Evolutionary conservation across 2,329 filamentous ascomycete genomes (phyloP).

Genomic region (Arthrobotrys sinensis): DNA sequence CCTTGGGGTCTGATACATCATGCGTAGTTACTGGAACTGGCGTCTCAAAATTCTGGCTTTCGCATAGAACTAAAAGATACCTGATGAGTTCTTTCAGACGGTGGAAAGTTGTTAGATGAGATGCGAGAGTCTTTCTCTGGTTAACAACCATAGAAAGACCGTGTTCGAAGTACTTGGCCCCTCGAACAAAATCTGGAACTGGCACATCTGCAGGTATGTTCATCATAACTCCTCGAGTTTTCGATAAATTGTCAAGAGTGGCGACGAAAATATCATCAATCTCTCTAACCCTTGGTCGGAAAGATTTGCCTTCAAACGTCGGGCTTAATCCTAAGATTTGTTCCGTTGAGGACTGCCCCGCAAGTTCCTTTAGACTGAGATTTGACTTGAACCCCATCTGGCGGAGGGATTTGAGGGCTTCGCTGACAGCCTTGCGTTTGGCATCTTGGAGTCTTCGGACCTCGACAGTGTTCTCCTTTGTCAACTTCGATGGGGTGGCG

Average conservation of each 20-base stretch:
- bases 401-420: constrained; percentile 84
- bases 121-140: constrained; percentile 73
- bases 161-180: constrained; percentile 88
- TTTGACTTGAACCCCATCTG: constrained; percentile 93
- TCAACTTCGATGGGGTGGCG: constrained; percentile 84
- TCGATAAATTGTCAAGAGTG: constrained; percentile 77
- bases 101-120: constrained; percentile 67
- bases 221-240: constrained; percentile 65
- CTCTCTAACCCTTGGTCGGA: constrained; percentile 65
- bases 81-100: constrained; percentile 68
- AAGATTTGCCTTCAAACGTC: constrained; percentile 64
- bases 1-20: background rate
- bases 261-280: constrained; percentile 63
- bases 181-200: constrained; percentile 82
- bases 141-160: constrained; percentile 77
- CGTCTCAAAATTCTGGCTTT: background rate
- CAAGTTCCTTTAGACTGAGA: constrained; percentile 80
- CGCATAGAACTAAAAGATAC: constrained; percentile 30
- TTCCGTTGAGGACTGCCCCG: constrained; percentile 80
- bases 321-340: constrained; percentile 76
- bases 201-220: constrained; percentile 88
- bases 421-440: constrained; percentile 91
- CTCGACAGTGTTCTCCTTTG: constrained; percentile 80
- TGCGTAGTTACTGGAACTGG: background rate
- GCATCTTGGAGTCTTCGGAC: constrained; percentile 88